Percentiles rank a stretch among this genome's conserved stretches.
These are phyloP conservation scores for Corylus avellana DNA, from an alignment of 306 rosid species.

Conservation along the genomic window DNA sequence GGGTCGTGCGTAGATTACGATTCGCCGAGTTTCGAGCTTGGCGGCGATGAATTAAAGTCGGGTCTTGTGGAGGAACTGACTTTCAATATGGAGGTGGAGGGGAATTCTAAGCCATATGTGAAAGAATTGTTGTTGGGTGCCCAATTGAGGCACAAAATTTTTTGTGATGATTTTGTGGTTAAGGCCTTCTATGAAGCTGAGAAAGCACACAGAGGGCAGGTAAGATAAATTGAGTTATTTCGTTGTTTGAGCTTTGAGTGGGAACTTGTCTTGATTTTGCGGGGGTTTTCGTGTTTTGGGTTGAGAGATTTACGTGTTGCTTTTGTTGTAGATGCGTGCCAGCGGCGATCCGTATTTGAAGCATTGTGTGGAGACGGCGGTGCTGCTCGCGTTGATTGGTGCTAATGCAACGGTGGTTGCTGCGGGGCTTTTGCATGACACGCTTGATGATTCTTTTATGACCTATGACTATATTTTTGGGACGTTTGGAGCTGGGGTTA, in stretches of 20 bases:
- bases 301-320: conserved; percentile 19
- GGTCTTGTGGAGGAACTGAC: conserved; percentile 75
- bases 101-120: conserved; percentile 64
- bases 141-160: conserved; percentile 77
- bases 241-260: background rate
- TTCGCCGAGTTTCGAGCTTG: conserved; percentile 40
- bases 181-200: conserved; percentile 95
- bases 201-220: conserved; percentile 98
- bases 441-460: conserved; percentile 84
- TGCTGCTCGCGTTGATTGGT: conserved; percentile 83
- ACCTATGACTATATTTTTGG: conserved; percentile 63
- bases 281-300: conserved; percentile 11
- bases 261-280: conserved; percentile 3
- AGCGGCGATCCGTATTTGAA: conserved; percentile 94
- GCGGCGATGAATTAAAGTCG: conserved; percentile 37
- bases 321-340: conserved; percentile 66
- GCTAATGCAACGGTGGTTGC: conserved; percentile 92
- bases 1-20: conserved; percentile 78
- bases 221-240: conserved; percentile 8
- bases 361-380: conserved; percentile 96
- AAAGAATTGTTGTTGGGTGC: conserved; percentile 77
- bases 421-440: conserved; percentile 96
- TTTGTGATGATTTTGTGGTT: conserved; percentile 74
- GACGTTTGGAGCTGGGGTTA: conserved; percentile 76
- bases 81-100: conserved; percentile 72